Evolutionary conservation across 305 asterid species (phyloP).

Genomic region (Fraxinus sp.): DNA sequence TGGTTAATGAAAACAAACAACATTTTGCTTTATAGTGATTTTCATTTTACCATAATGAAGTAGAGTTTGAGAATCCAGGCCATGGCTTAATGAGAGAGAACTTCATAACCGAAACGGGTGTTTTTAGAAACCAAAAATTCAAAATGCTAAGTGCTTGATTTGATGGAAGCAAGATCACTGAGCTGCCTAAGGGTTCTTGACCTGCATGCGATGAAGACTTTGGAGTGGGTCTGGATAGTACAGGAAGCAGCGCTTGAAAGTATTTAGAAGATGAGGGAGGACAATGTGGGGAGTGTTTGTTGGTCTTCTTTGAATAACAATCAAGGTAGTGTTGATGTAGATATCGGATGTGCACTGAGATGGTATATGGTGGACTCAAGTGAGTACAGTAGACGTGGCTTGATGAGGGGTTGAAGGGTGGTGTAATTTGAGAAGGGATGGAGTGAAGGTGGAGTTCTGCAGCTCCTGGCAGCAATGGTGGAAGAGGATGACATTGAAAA

Average conservation of each 20-base stretch:
- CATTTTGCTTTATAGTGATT: background rate
- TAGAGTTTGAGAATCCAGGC: slow-evolving; percentile 63
- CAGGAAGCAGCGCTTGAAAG: slow-evolving; percentile 69
- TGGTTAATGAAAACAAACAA: background rate
- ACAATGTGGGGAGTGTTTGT: slow-evolving; percentile 35
- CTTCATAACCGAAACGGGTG: slow-evolving; percentile 39
- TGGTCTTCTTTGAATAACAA: slow-evolving; percentile 29
- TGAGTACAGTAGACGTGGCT: slow-evolving; percentile 24
- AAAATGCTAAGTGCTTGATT: slow-evolving; percentile 45
- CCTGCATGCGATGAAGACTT: slow-evolving; percentile 69
- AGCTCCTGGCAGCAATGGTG: slow-evolving; percentile 27
- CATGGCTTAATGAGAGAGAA: slow-evolving; percentile 39
- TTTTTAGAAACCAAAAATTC: slow-evolving; percentile 46
- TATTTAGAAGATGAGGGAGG: slow-evolving; percentile 48
- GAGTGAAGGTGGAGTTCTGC: slow-evolving; percentile 31
- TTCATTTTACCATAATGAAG: slow-evolving; percentile 47
- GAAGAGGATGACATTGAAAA: slow-evolving; percentile 22
- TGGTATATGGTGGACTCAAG: slow-evolving; percentile 20
- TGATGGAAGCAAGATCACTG: slow-evolving; percentile 65
- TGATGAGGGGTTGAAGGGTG: slow-evolving; percentile 14
- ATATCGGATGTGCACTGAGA: slow-evolving; percentile 28
- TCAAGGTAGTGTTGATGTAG: slow-evolving; percentile 11
- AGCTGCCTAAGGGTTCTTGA: slow-evolving; percentile 78
- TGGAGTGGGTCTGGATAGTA: slow-evolving; percentile 66
- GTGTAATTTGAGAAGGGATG: slow-evolving; percentile 28